Base-by-base conservation (phyloP, 768 basidiomycete genomes). In the Boletus coccyginus region DNA sequence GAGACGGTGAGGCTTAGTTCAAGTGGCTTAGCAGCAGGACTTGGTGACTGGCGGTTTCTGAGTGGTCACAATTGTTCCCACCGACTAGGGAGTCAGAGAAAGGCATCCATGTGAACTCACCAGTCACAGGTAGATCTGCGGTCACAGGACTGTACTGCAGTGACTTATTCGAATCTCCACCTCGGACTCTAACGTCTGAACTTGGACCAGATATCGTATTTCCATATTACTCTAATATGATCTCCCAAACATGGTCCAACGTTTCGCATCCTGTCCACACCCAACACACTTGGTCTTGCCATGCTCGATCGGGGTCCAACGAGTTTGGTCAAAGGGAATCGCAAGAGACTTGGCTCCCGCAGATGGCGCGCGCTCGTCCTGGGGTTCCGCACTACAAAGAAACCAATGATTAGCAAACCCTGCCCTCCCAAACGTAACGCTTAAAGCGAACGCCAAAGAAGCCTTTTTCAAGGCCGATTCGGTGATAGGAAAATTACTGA, bases 331-430 rank as follows among this genome's bases (percentile, higher is more conserved):
- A 70, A 95, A 95, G 6, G 97, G 97, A 75, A 98, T 98, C 64
- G 88, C 90, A 5, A 99, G 86, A 0, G 93, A 93, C 72, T 99
- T 99, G 56, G 97, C 97, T 49, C 97, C 97, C 13, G 97, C 94
- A 16, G 94, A 95, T 0, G 97, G 97, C 17, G 95, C 96, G 33
- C 92, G 90, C 69, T 94, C 94, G 67, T 99, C 97, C 64, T 88
- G 87, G 6, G 86, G 89, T 70, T 94, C 92, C 57, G 90, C 80
- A 59, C 90, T 94, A 19, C 3, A 63, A 44, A 57, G 52, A 57
- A 40, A 45, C 14, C 46, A 36, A 17, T 6, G 2, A 17, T 59
- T 35, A 58, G 58, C 31, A 47, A 46, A 13, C 40, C 12, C 5
- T 24, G 3, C 5, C 16, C 19, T 21, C 24, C 17, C 12, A 14